Percentiles rank a stretch among this genome's conserved stretches.
phyloP scores from a whole-genome alignment of 139 green algal species.

The Chlorella sp. region DNA sequence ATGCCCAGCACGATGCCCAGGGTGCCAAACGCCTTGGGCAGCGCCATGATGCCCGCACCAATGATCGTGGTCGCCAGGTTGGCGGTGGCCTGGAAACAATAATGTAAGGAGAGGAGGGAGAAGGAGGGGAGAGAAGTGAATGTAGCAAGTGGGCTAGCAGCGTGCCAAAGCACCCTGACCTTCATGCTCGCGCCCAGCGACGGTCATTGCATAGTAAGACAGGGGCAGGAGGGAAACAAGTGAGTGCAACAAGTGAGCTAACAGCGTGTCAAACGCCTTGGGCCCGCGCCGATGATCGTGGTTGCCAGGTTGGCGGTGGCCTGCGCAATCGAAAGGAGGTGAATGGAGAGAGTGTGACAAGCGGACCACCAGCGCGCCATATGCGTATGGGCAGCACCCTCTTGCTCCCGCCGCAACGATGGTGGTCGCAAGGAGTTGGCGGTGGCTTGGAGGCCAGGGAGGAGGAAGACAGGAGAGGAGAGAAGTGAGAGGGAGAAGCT shows the following conservation, averaged over 20 bases:
- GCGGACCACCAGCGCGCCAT: no score
- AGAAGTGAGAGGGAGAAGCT: no score
- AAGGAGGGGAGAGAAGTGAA: no score
- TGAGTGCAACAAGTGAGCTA: constrained; percentile 20
- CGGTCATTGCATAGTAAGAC: no score
- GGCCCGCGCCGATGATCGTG: constrained; percentile 53
- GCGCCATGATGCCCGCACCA: constrained; percentile 51
- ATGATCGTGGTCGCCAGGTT: constrained; percentile 54
- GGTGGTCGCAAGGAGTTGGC: no score
- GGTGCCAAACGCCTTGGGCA: constrained; percentile 46
- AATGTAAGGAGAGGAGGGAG: background rate
- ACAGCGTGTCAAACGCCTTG: constrained; percentile 48
- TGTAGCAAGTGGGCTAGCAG: background rate
- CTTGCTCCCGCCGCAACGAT: no score
- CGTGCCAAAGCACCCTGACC: no score
- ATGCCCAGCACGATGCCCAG: constrained; percentile 47
- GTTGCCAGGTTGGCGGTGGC: constrained; percentile 48
- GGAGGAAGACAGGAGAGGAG: no score
- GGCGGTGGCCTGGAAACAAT: constrained; percentile 37
- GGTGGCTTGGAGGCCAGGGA: no score
- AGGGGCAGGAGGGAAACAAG: constrained; percentile 37
- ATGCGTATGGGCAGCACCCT: no score
- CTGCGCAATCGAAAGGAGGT: background rate
- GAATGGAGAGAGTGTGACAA: no score
- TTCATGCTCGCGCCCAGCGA: no score